A percentile compares a stretch with the other conserved stretches of the same genome.
These are phyloP conservation scores for Piper longum DNA, from an alignment of 164 flowering plant species.

Conservation along the genomic window DNA sequence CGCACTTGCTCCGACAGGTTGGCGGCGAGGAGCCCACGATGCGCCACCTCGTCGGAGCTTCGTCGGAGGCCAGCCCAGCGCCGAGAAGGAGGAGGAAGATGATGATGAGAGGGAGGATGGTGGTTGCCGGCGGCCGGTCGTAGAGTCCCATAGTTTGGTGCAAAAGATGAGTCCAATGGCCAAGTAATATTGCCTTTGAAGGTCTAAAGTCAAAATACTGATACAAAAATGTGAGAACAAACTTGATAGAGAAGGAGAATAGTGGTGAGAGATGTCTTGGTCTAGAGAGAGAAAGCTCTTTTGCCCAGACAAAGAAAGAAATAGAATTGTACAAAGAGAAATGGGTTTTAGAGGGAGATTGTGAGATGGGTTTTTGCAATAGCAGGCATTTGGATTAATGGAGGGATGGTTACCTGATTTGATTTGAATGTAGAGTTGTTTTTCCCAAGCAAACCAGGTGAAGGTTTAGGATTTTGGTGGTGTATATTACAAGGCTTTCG, in stretches of 20 bases:
- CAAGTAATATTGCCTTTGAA: no score
- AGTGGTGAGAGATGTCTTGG: constrained; percentile 12
- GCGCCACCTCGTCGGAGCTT: constrained; percentile 21
- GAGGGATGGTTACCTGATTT: no score
- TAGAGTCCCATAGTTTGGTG: constrained; percentile 12
- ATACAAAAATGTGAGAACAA: neutral
- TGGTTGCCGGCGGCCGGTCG: neutral
- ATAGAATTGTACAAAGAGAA: neutral
- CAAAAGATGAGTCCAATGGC: no score
- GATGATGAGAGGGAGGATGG: constrained; percentile 25
- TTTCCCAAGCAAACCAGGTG: no score
- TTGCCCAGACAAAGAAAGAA: neutral
- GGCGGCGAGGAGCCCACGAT: constrained; percentile 75
- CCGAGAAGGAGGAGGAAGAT: constrained; percentile 8
- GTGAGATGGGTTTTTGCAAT: no score
- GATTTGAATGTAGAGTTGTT: no score
- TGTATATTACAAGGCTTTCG: no score
- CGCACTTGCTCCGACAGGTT: constrained; percentile 67
- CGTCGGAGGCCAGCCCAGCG: neutral
- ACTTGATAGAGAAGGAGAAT: constrained; percentile 4
- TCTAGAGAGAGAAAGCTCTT: no score
- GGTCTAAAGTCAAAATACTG: no score
- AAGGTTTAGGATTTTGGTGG: no score
- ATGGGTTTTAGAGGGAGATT: constrained; percentile 5
- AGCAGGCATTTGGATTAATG: no score